These are phyloP conservation scores for Lachnellula occidentalis DNA, from an alignment of 2,329 filamentous ascomycete genomes.

Conservation along the genomic window DNA sequence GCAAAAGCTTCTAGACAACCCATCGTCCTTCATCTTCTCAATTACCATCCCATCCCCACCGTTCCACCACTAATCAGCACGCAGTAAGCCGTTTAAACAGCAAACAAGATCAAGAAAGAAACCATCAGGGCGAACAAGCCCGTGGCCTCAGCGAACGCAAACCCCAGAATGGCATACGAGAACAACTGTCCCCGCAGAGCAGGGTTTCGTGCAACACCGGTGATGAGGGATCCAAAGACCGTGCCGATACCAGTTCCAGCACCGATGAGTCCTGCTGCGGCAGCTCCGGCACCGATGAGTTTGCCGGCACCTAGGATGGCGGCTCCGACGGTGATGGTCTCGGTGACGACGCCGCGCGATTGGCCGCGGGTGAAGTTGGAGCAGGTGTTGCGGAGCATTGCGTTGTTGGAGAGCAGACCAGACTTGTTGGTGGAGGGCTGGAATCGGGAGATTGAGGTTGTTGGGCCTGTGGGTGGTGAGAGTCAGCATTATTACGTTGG, in stretches of 20 bases:
- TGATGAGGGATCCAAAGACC: constrained; percentile 49
- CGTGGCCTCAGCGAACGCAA: constrained; percentile 59
- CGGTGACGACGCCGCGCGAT: constrained; percentile 22
- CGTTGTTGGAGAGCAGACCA: constrained; percentile 22
- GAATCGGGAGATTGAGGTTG: constrained; percentile 24
- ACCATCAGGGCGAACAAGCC: constrained; percentile 52
- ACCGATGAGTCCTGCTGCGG: constrained; percentile 28
- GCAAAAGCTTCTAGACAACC: too few species aligned
- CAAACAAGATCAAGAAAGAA: constrained; percentile 27
- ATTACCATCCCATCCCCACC: background rate
- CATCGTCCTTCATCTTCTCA: too few species aligned
- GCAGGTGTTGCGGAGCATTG: constrained; percentile 21
- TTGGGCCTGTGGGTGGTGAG: constrained; percentile 12
- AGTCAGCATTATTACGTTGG: constrained; percentile 13
- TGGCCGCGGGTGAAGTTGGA: constrained; percentile 21
- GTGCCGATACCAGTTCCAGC: constrained; percentile 41
- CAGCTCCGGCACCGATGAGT: constrained; percentile 24
- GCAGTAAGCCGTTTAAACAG: constrained; percentile 19
- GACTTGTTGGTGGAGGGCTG: constrained; percentile 16
- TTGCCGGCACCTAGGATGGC: constrained; percentile 24
- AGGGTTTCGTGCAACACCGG: constrained; percentile 51
- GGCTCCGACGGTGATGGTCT: constrained; percentile 24
- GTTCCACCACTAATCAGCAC: background rate
- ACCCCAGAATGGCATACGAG: constrained; percentile 59
- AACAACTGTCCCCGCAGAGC: constrained; percentile 51